Evolutionary conservation across 2,329 filamentous ascomycete species (phyloP).

Genomic region (Sporothrix protearum): DNA sequence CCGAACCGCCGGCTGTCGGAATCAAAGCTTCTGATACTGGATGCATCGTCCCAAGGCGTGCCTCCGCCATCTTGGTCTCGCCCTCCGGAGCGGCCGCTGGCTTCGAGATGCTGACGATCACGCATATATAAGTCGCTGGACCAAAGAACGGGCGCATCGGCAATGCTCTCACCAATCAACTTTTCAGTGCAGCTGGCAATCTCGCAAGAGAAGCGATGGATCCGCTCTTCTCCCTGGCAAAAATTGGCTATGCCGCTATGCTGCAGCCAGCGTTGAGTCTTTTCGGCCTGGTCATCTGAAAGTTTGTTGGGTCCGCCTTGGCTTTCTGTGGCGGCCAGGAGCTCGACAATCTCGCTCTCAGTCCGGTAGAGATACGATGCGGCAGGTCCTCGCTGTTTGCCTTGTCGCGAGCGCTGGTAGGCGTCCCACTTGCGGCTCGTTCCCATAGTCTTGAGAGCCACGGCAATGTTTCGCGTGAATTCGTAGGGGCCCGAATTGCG

Average conservation of each 20-base stretch:
- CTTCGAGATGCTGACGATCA: slow-evolving; percentile 63
- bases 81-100: slow-evolving; percentile 34
- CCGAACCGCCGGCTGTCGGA: slow-evolving; percentile 45
- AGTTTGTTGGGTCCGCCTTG: slow-evolving; percentile 93
- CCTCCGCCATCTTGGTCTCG: slow-evolving; percentile 47
- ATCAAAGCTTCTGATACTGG: slow-evolving; percentile 53
- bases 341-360: slow-evolving; percentile 80
- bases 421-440: slow-evolving; percentile 46
- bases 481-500: slow-evolving; percentile 86
- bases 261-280: slow-evolving; percentile 77
- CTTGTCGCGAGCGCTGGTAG: slow-evolving; percentile 49
- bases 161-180: slow-evolving; percentile 76
- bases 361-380: slow-evolving; percentile 71
- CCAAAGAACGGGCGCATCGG: slow-evolving; percentile 85
- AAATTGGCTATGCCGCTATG: slow-evolving; percentile 85
- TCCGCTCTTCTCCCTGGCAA: slow-evolving; percentile 88
- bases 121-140: slow-evolving; percentile 82
- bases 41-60: slow-evolving; percentile 49
- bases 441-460: slow-evolving; percentile 88
- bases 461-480: slow-evolving; percentile 78
- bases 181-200: slow-evolving; percentile 82
- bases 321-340: slow-evolving; percentile 75
- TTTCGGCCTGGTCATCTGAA: slow-evolving; percentile 89
- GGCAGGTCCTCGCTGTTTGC: slow-evolving; percentile 46
- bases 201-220: slow-evolving; percentile 90